Base-by-base conservation (phyloP, 176 grass and related monocot species). In the Juncus effusus region DNA sequence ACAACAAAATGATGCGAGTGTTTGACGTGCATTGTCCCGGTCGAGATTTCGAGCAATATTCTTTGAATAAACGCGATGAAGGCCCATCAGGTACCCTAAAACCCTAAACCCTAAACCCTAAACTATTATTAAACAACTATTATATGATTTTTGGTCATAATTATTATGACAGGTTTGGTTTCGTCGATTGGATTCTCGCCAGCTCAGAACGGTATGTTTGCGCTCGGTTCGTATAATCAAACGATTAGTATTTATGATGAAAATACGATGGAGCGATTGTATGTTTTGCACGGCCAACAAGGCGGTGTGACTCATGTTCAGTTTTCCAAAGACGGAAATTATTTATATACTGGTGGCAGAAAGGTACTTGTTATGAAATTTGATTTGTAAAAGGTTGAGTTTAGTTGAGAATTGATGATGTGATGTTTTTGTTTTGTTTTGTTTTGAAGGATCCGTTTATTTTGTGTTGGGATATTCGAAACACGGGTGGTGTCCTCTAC, bases 381-480 rank as follows among this genome's bases (percentile, higher is more conserved):
- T 40, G 38, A 54, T 15, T 39, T 55, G n/a, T n/a, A n/a, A n/a
- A 36, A 39, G 51, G 13, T 47, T 69, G 38, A 69, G 28, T 11
- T 2, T 0, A 16, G 55, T 10, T 15, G 2, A 3, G 41, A 12
- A 13, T 69, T 55, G 3, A 38, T 13, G 40, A 72, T 36, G 6
- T 73, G 44, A 51, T 52, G 10, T 54, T 39, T 79, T 7, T 69
- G 44, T 61, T 69, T 45, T 45, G 42, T 45, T 64, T 77, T 61
- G 51, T 66, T 81, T 64, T 9, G 59, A 73, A 97, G 93, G 93
- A 97, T 89, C 85, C 85, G 42, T 89, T 92, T 78, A 92, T 97
- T 84, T 74, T 97, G 69, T 97, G 93, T 79, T 97, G 93, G 93
- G 93, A 97, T 84, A 82, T 97, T 73, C 85, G 93, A 42, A 91